Conservation (phyloP, 192 early-diverging fungal genomes). For the Umbelopsis sp. region DNA sequence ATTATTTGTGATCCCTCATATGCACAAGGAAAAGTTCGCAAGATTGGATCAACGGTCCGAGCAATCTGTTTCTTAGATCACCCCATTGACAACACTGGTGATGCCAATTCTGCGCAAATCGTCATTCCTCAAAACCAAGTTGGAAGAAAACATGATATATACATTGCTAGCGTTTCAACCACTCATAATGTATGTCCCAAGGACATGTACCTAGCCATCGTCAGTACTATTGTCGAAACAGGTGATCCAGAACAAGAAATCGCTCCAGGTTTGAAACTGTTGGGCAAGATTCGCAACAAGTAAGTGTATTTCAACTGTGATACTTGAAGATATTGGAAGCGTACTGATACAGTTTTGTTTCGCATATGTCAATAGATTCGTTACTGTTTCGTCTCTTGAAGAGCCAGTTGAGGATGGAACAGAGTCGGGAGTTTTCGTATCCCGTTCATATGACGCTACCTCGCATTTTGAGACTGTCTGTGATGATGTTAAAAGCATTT, state of each 20-base stretch:
- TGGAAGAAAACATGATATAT: slow-evolving; percentile 92
- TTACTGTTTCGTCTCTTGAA: slow-evolving; percentile 79
- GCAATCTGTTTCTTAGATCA: slow-evolving; percentile 93
- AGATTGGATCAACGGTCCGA: slow-evolving; percentile 88
- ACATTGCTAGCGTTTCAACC: slow-evolving; percentile 87
- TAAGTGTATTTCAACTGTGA: background rate
- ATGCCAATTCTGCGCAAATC: slow-evolving; percentile 90
- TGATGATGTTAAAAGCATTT: slow-evolving; percentile 94
- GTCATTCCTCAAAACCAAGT: slow-evolving; percentile 99
- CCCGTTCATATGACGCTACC: slow-evolving; percentile 97
- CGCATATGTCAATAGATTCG: slow-evolving; percentile 51
- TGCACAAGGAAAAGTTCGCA: slow-evolving; percentile 76
- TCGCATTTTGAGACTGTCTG: slow-evolving; percentile 99
- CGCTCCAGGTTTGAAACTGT: slow-evolving; percentile 80
- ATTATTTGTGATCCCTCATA: slow-evolving; percentile 99
- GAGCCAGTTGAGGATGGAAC: slow-evolving; percentile 87
- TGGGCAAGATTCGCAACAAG: slow-evolving; percentile 90
- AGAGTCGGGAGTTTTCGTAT: slow-evolving; percentile 83
- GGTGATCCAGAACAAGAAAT: slow-evolving; percentile 87
- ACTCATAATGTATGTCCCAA: slow-evolving; percentile 90
- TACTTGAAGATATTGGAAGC: background rate
- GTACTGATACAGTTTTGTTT: background rate
- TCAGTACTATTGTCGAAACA: slow-evolving; percentile 96
- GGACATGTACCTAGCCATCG: slow-evolving; percentile 89
- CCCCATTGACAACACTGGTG: slow-evolving; percentile 86